These are phyloP conservation scores for Cutaneotrichosporon sp. DNA, from an alignment of 1,284 basidiomycete species.

Conservation along the genomic window DNA sequence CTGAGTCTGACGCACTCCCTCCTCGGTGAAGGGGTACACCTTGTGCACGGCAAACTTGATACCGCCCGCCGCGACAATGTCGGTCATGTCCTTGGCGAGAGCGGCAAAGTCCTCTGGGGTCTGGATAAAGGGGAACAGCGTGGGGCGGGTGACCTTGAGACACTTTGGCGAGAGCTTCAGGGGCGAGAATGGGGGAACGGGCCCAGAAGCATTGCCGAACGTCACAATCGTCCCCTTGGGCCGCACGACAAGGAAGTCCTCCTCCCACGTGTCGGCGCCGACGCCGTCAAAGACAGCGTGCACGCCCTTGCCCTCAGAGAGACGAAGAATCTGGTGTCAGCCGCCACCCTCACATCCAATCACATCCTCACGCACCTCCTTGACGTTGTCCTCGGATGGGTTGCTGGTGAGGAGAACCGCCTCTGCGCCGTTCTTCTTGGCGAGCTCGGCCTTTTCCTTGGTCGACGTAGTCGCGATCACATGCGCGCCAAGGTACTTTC, in stretches of 20 bases:
- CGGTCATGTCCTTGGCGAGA: conserved; percentile 65
- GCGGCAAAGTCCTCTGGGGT: conserved; percentile 65
- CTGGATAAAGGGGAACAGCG: conserved; percentile 57
- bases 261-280: conserved; percentile 85
- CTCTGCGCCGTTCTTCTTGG: conserved; percentile 72
- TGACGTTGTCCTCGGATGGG: conserved; percentile 51
- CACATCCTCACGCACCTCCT: conserved; percentile 38
- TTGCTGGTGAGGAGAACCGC: conserved; percentile 75
- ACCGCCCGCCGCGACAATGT: conserved; percentile 57
- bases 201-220: conserved; percentile 76
- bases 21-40: conserved; percentile 75
- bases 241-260: conserved; percentile 71
- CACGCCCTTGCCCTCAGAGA: conserved; percentile 74
- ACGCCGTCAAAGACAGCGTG: conserved; percentile 86
- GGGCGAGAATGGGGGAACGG: conserved; percentile 57
- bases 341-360: conserved; percentile 10
- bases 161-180: conserved; percentile 77
- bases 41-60: conserved; percentile 68
- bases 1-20: conserved; percentile 74
- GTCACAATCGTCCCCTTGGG: conserved; percentile 73
- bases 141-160: conserved; percentile 68
- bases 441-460: conserved; percentile 75
- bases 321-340: conserved; percentile 65
- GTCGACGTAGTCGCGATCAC: conserved; percentile 95
- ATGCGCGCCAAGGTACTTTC: conserved; percentile 60